phyloP scores from a whole-genome alignment of 1,284 basidiomycete species.

The Termitomyces sp. region DNA sequence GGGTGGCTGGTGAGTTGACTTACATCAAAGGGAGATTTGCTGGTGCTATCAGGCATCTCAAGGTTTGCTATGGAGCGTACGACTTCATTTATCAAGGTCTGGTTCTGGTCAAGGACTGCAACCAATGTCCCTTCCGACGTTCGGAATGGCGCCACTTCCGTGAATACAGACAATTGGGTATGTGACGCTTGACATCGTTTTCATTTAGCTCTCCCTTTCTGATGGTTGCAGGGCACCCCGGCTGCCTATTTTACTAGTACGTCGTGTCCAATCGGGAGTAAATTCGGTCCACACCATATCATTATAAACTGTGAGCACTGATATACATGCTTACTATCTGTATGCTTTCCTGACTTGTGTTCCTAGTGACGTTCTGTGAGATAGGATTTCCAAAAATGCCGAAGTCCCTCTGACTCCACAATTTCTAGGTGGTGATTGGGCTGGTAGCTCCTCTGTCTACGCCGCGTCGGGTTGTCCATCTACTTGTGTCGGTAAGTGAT shows the following conservation, averaged over 20 bases:
- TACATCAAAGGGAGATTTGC: not conserved
- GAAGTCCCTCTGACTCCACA: not conserved
- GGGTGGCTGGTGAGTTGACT: constrained; percentile 51
- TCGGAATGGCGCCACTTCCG: constrained; percentile 29
- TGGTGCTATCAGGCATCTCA: not conserved
- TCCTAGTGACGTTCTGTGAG: constrained; percentile 37
- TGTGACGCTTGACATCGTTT: not conserved
- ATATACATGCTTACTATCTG: not conserved
- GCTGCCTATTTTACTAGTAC: constrained; percentile 53
- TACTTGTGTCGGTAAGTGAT: constrained; percentile 42
- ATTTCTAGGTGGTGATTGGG: constrained; percentile 52
- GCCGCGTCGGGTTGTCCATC: constrained; percentile 43
- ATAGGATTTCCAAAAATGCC: not conserved
- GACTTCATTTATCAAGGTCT: constrained; percentile 44
- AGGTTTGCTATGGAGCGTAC: constrained; percentile 55
- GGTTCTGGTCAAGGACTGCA: constrained; percentile 52
- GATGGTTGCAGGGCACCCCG: constrained; percentile 43
- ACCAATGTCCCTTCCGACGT: constrained; percentile 43
- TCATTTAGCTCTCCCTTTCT: not conserved
- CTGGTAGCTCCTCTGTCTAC: constrained; percentile 41
- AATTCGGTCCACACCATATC: constrained; percentile 56
- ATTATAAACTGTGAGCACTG: constrained; percentile 51
- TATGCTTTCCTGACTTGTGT: not conserved
- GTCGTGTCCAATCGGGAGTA: constrained; percentile 42
- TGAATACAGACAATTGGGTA: constrained; percentile 50